A percentile compares a stretch with the other conserved stretches of the same genome.
These are phyloP conservation scores for Stygiomarasmius scandens DNA, from an alignment of 1,284 basidiomycete genomes.

Conservation along the genomic window DNA sequence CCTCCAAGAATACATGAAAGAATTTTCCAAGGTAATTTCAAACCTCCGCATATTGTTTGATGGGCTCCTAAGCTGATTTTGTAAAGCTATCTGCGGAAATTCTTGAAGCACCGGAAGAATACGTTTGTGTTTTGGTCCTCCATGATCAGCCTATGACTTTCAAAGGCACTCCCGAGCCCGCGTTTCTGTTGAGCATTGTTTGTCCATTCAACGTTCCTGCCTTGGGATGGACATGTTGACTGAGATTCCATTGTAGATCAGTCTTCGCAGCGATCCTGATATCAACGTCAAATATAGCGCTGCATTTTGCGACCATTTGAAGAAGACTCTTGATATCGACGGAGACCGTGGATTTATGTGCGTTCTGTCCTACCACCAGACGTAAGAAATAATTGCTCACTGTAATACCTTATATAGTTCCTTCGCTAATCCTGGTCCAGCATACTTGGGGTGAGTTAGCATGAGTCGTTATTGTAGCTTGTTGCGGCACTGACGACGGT, in stretches of 20 bases:
- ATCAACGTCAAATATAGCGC: constrained; percentile 57
- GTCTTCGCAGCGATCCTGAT: constrained; percentile 55
- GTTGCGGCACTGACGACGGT: too few species aligned
- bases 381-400: too few species aligned
- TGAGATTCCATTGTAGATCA: constrained; percentile 38
- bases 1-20: constrained; percentile 53
- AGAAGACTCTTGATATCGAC: constrained; percentile 51
- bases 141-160: constrained; percentile 63
- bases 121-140: constrained; percentile 54
- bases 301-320: constrained; percentile 54
- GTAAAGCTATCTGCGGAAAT: constrained; percentile 51
- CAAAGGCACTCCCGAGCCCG: constrained; percentile 63
- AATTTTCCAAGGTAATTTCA: constrained; percentile 58
- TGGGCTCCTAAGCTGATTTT: constrained; percentile 21
- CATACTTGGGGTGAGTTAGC: not conserved
- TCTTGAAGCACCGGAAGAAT: constrained; percentile 54
- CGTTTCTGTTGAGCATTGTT: constrained; percentile 59
- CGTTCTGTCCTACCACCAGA: constrained; percentile 16
- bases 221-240: too few species aligned
- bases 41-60: not conserved
- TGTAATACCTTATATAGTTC: not conserved
- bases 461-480: too few species aligned
- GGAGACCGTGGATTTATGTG: constrained; percentile 62
- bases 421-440: not conserved
- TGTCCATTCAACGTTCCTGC: too few species aligned